These are phyloP conservation scores for Phaseolus lunatus DNA, from an alignment of 306 rosid genomes.

Conservation along the genomic window DNA sequence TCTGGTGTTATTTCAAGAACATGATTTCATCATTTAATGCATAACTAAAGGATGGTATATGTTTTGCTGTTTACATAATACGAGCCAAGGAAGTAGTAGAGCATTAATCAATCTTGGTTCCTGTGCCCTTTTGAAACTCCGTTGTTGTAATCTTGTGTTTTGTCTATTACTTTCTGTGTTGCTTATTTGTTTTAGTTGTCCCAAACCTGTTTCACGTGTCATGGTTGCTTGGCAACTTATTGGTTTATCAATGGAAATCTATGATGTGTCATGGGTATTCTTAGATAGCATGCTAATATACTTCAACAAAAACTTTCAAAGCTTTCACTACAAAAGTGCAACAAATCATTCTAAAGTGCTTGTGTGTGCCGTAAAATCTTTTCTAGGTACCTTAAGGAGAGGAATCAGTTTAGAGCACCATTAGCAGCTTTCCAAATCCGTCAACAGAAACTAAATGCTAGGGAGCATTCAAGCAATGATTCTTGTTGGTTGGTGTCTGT, in stretches of 20 bases:
- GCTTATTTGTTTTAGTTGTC: conserved; percentile 36
- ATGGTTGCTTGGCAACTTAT: conserved; percentile 96
- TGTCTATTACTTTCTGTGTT: background rate
- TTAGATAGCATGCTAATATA: conserved; percentile 9
- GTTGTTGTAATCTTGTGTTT: background rate
- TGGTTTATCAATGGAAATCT: conserved; percentile 91
- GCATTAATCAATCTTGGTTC: background rate
- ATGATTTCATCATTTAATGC: background rate
- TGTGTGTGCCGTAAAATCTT: conserved; percentile 44
- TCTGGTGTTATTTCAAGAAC: conserved; percentile 14
- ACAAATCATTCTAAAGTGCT: conserved; percentile 6
- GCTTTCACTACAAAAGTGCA: background rate
- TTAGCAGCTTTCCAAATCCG: conserved; percentile 88
- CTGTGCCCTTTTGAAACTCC: background rate
- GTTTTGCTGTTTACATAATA: conserved; percentile 20
- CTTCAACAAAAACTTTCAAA: conserved; percentile 28
- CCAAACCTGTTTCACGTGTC: conserved; percentile 83
- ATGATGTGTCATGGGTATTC: conserved; percentile 90
- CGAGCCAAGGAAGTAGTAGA: background rate
- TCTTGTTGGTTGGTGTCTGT: conserved; percentile 93
- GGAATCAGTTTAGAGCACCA: conserved; percentile 95
- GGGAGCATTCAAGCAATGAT: conserved; percentile 92
- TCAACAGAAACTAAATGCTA: conserved; percentile 90
- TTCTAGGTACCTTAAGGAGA: conserved; percentile 85
- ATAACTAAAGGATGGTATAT: background rate